Percentiles rank a stretch among this genome's conserved stretches.
Conservation (phyloP, 306 rosid genomes). For the Sesbania bispinosa region DNA sequence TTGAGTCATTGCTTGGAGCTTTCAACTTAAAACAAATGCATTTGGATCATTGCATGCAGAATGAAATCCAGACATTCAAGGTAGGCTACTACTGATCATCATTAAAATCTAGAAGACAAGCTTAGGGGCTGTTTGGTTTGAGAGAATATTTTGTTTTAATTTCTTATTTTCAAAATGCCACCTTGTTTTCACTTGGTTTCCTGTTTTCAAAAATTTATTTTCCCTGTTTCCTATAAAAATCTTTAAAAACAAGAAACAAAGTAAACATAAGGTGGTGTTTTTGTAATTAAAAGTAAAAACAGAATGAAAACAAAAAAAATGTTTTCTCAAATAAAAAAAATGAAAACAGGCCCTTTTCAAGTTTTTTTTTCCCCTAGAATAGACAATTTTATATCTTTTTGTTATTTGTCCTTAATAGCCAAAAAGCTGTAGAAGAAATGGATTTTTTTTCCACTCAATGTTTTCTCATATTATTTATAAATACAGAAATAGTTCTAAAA, state of each 20-base stretch:
- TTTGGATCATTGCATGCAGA: conserved; percentile 52
- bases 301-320: too few relatives aligned
- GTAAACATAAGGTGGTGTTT: too few relatives aligned
- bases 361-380: not conserved
- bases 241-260: too few relatives aligned
- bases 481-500: not conserved
- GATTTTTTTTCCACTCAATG: not conserved
- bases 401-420: not conserved
- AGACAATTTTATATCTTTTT: not conserved
- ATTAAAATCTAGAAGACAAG: not conserved
- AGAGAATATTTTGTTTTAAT: too few relatives aligned
- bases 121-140: too few relatives aligned
- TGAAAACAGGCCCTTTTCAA: too few relatives aligned
- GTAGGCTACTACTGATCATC: conserved; percentile 27
- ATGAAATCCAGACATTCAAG: conserved; percentile 56
- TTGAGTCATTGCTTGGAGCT: conserved; percentile 69
- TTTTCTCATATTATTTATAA: not conserved
- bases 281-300: too few relatives aligned
- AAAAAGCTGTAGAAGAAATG: not conserved
- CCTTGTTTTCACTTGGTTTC: too few relatives aligned
- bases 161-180: too few relatives aligned
- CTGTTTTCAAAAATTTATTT: too few relatives aligned
- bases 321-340: too few relatives aligned
- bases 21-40: conserved; percentile 57
- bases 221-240: too few relatives aligned